These are phyloP conservation scores for Westerdykella ornata DNA, from an alignment of 2,329 filamentous ascomycete genomes.

Conservation along the genomic window DNA sequence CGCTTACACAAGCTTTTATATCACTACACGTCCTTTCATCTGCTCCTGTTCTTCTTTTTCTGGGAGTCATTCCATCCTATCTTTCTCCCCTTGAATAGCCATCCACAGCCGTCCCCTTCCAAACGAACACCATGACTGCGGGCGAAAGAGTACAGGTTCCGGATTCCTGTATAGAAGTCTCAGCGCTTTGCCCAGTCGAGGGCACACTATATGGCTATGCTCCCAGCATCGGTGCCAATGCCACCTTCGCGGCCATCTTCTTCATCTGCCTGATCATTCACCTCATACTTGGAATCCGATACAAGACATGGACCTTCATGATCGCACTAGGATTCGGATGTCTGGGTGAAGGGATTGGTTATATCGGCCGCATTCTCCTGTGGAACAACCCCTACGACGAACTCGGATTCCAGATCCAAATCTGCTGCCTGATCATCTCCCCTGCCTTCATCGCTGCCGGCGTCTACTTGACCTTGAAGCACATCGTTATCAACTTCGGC, in stretches of 20 bases:
- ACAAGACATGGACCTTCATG: constrained; percentile 52
- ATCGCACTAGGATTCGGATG: constrained; percentile 45
- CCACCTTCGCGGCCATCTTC: constrained; percentile 49
- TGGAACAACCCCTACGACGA: constrained; percentile 47
- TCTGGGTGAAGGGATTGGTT: constrained; percentile 50
- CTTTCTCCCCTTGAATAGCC: constrained; percentile 10
- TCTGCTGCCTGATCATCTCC: constrained; percentile 51
- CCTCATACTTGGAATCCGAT: constrained; percentile 44
- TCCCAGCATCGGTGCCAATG: constrained; percentile 47
- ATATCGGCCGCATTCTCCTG: constrained; percentile 50
- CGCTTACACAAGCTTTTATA: too few relatives aligned
- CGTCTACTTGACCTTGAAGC: constrained; percentile 53
- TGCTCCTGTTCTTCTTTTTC: constrained; percentile 2
- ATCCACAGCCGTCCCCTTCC: constrained; percentile 10
- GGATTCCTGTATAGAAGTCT: constrained; percentile 11
- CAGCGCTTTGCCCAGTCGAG: constrained; percentile 39
- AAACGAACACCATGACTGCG: too few relatives aligned
- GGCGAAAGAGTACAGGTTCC: too few relatives aligned
- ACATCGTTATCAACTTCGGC: constrained; percentile 53
- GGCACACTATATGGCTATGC: constrained; percentile 50
- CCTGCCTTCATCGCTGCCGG: constrained; percentile 51
- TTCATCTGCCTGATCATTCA: constrained; percentile 45
- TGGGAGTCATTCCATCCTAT: constrained; percentile 4
- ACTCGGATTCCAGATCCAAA: constrained; percentile 48
- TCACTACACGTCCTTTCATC: too few relatives aligned